Evolutionary conservation across 2,329 filamentous ascomycete genomes (phyloP).

Genomic region (Botryosphaeria dothidea): DNA sequence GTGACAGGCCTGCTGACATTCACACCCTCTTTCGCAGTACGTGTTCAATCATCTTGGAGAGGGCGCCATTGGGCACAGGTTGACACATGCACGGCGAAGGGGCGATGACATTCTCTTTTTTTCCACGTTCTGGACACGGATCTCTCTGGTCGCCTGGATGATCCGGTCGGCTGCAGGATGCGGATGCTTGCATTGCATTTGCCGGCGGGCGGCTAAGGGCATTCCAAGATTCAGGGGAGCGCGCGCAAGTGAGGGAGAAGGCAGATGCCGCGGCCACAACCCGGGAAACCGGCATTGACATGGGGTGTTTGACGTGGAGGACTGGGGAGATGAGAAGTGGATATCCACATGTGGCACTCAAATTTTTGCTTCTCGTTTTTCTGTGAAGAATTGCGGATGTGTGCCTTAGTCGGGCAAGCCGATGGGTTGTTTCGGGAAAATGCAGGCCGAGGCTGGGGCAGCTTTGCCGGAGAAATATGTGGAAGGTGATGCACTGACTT

Average conservation of each 20-base stretch:
- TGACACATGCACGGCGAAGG: not conserved
- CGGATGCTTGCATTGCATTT: not conserved
- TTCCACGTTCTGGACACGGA: not conserved
- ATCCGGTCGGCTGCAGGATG: not conserved
- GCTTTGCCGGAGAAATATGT: not conserved
- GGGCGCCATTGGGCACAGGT: not conserved
- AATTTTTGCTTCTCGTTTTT: not conserved
- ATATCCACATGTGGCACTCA: not conserved
- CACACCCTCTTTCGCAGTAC: too few relatives aligned
- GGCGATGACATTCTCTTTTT: not conserved
- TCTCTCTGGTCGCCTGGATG: slow-evolving; percentile 1
- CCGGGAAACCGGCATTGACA: not conserved
- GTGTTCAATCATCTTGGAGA: not conserved
- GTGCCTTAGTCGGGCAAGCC: slow-evolving; percentile 6
- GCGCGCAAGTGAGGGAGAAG: not conserved
- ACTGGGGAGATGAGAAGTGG: not conserved
- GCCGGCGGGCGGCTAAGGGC: not conserved
- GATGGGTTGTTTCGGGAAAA: not conserved
- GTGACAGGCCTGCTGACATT: slow-evolving; percentile 3
- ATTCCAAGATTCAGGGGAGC: not conserved
- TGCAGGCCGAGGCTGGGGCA: not conserved
- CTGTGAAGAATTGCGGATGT: not conserved
- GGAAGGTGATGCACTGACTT: not conserved
- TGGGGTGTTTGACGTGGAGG: not conserved
- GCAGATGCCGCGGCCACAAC: slow-evolving; percentile 4